These are phyloP conservation scores for Vaccinium macrocarpon DNA, from an alignment of 148 eudicot genomes.

Conservation along the genomic window DNA sequence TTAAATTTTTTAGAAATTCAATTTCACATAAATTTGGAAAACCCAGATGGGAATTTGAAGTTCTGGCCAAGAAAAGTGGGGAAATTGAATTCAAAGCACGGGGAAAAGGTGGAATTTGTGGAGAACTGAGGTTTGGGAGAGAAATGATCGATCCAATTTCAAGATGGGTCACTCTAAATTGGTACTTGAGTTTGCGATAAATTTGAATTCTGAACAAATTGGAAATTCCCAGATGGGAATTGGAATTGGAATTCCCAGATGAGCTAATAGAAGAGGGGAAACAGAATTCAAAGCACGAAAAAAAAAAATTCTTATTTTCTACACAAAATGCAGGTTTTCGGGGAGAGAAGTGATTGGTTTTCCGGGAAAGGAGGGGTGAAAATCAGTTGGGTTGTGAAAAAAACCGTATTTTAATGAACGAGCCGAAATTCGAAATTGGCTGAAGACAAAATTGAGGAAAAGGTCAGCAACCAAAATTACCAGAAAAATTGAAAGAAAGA, in stretches of 20 bases:
- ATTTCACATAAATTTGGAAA: background rate
- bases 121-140: background rate
- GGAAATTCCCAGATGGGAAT: background rate
- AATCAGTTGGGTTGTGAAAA: background rate
- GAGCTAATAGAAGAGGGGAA: conserved; percentile 6
- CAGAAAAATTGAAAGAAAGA: background rate
- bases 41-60: conserved; percentile 6
- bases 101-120: background rate
- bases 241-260: background rate
- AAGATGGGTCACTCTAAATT: background rate
- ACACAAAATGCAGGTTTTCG: background rate
- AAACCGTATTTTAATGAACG: background rate
- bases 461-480: background rate
- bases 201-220: background rate
- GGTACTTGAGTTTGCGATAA: background rate
- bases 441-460: background rate
- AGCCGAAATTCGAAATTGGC: background rate
- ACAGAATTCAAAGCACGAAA: background rate
- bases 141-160: background rate
- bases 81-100: conserved; percentile 4
- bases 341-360: background rate
- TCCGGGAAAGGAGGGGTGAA: background rate
- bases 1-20: background rate
- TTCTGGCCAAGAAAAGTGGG: conserved; percentile 7
- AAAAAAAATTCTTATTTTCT: background rate